Conservation (phyloP, 345 rosid species). For the Cardamine occulta region DNA sequence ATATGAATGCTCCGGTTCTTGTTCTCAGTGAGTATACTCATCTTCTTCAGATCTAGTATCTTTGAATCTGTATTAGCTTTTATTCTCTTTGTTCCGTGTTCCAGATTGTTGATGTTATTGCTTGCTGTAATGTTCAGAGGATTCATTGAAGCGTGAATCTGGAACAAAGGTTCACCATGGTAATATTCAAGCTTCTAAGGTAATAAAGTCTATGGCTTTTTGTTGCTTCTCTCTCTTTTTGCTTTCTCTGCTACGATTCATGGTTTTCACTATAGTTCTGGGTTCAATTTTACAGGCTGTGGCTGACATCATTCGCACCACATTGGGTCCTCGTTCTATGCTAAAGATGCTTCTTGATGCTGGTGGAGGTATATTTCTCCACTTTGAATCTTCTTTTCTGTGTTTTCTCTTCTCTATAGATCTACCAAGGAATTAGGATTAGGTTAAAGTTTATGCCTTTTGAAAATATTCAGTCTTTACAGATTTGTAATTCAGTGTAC, state of each 20-base stretch:
- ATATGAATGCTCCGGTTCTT: conserved; percentile 79
- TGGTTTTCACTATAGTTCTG: conserved; percentile 12
- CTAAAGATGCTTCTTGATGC: conserved; percentile 96
- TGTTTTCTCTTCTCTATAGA: conserved; percentile 21
- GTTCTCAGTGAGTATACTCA: conserved; percentile 70
- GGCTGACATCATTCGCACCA: conserved; percentile 91
- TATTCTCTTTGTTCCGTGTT: neutral
- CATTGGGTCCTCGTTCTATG: conserved; percentile 97
- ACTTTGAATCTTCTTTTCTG: neutral
- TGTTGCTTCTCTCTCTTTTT: neutral
- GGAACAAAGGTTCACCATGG: conserved; percentile 91
- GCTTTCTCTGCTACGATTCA: conserved; percentile 20
- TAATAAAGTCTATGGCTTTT: conserved; percentile 6
- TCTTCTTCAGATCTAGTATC: conserved; percentile 5
- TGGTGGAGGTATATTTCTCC: conserved; percentile 62
- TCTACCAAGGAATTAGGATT: neutral
- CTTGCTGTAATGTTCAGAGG: conserved; percentile 59
- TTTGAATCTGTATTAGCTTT: neutral
- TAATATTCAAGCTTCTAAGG: conserved; percentile 93
- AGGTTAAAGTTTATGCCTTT: conserved; percentile 19
- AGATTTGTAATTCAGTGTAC: neutral
- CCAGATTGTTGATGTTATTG: neutral
- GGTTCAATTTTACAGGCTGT: conserved; percentile 60
- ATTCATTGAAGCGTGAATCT: conserved; percentile 92
- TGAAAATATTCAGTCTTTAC: neutral